Base-by-base conservation (phyloP, 2,329 filamentous ascomycete genomes). In the Coniella vitis region DNA sequence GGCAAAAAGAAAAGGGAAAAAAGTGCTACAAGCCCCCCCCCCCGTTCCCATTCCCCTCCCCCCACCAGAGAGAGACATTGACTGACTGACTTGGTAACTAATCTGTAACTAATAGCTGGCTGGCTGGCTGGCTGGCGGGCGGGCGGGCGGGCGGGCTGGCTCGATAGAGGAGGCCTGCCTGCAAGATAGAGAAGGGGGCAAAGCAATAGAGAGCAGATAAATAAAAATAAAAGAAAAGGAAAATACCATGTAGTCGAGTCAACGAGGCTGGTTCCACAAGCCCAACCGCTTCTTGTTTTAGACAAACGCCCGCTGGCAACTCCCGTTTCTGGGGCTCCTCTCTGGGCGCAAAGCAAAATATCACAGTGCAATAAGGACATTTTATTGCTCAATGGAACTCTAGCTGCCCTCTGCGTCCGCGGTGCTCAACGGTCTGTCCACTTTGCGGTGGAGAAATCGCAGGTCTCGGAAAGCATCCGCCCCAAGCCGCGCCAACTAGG, bases 381-480 rank as follows among this genome's bases (percentile, higher is more conserved):
- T 22, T 17, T 31, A 38, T 40, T 45, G 38, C 48, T 32, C 37
- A 38, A 47, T 29, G 45, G 39, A 47, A 29, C 5, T 40, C 48
- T 49, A 49, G 47, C 37, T 37, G 19, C 16, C 16, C 40, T 12
- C 25, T 29, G 32, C 12, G 16, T 22, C 50, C 36, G 47, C 47
- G 49, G 47, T 22, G 39, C 17, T 37, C 38, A 47, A 42, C 45
- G n/a, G 31, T 29, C 44, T 38, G 47, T 47, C 47, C 50, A 52
- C 39, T 49, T n/a, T 43, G 37, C 32, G 32, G 34, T 25, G 36
- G 39, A 44, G 29, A 34, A 43, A 36, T 35, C 34, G 46, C 29
- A 45, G 47, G 38, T 44, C 38, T 50, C 47, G 50, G 47, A 42
- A 50, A 49, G 50, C 47, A 52, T 52, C 50, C 50, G 50, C 47